Percentiles rank a stretch among this genome's conserved stretches.
Conservation (phyloP, 1,284 basidiomycete species). For the Pascua guehoae region DNA sequence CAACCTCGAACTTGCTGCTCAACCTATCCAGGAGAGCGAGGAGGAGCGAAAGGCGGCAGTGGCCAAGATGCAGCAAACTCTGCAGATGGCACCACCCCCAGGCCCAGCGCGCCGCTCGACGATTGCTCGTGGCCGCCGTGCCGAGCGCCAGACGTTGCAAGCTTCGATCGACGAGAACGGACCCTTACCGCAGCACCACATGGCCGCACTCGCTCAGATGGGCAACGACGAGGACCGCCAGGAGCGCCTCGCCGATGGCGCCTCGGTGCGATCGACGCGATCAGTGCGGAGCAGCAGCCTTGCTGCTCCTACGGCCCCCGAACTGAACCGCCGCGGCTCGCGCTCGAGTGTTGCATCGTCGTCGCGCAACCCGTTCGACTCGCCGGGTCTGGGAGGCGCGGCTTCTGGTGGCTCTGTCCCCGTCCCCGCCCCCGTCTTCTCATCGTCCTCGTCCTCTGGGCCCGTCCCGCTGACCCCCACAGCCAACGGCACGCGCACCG, state of each 20-base stretch:
- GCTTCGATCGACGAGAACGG: constrained; percentile 4
- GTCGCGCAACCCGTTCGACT: constrained; percentile 46
- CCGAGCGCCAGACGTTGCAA: constrained; percentile 52
- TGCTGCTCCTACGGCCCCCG: neutral
- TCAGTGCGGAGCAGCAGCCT: too few species aligned
- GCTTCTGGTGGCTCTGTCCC: too few species aligned
- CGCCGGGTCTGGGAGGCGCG: constrained; percentile 19
- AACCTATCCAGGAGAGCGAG: constrained; percentile 51
- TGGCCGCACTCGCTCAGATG: constrained; percentile 7
- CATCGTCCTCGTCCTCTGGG: neutral
- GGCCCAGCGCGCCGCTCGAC: constrained; percentile 44
- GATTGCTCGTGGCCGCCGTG: constrained; percentile 50
- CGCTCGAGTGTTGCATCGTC: constrained; percentile 21
- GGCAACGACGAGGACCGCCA: constrained; percentile 9
- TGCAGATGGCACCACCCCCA: constrained; percentile 33
- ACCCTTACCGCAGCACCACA: constrained; percentile 8
- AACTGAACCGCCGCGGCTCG: constrained; percentile 26
- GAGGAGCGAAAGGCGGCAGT: constrained; percentile 53
- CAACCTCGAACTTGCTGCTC: constrained; percentile 47
- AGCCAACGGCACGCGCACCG: neutral
- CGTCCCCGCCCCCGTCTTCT: neutral
- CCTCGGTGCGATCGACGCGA: neutral
- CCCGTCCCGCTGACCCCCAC: neutral
- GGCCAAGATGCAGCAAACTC: constrained; percentile 52
- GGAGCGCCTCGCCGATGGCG: constrained; percentile 9